These are phyloP conservation scores for Neonothopanus nambi DNA, from an alignment of 1,284 basidiomycete species.

Conservation along the genomic window DNA sequence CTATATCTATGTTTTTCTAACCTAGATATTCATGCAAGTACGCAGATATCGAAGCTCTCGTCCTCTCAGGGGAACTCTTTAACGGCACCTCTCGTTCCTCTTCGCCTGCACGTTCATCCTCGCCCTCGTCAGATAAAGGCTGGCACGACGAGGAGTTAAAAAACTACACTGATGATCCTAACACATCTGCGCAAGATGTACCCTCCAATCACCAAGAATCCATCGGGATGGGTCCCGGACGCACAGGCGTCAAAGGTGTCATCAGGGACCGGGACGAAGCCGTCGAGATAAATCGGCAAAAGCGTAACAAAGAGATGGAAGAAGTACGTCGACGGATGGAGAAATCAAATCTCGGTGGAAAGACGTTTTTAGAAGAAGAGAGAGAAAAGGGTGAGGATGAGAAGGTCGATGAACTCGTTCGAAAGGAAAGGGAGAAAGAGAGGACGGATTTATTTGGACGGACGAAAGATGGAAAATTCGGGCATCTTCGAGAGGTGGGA, in stretches of 20 bases:
- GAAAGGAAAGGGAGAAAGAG: constrained; percentile 39
- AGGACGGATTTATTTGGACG: constrained; percentile 46
- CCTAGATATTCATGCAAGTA: constrained; percentile 30
- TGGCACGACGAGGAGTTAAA: constrained; percentile 49
- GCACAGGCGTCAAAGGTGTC: constrained; percentile 84
- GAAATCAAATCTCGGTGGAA: constrained; percentile 20
- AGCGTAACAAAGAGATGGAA: constrained; percentile 22
- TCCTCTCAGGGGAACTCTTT: constrained; percentile 79
- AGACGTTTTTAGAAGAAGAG: constrained; percentile 43
- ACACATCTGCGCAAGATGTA: constrained; percentile 29
- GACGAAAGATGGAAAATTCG: constrained; percentile 60
- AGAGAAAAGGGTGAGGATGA: constrained; percentile 50
- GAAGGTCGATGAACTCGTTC: constrained; percentile 42
- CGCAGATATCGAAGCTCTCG: constrained; percentile 69
- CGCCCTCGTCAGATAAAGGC: constrained; percentile 44
- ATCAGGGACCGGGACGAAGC: constrained; percentile 77
- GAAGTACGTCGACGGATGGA: constrained; percentile 21
- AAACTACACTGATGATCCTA: constrained; percentile 36
- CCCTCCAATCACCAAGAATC: constrained; percentile 35
- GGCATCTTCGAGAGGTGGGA: constrained; percentile 82
- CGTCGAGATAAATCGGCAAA: constrained; percentile 48
- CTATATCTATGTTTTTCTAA: no score
- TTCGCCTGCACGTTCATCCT: constrained; percentile 46
- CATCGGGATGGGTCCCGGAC: constrained; percentile 81
- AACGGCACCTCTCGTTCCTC: constrained; percentile 56